phyloP scores from a whole-genome alignment of 1,284 basidiomycete genomes.

The Malassezia furfur region DNA sequence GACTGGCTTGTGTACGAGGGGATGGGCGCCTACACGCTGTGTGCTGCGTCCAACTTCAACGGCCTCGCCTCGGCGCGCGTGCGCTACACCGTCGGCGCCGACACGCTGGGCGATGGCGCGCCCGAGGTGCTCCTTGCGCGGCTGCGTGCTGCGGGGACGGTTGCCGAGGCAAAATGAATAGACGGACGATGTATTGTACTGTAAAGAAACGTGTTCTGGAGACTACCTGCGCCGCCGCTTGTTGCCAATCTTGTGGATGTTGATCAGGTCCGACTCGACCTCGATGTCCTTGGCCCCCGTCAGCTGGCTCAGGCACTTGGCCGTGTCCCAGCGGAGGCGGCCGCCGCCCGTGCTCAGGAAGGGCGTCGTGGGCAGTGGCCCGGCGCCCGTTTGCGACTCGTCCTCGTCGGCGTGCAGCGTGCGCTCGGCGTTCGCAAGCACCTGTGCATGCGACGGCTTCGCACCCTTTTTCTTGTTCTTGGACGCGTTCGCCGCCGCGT shows the following conservation, averaged over 20 bases:
- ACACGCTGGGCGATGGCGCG: conserved; percentile 10
- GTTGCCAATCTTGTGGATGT: conserved; percentile 41
- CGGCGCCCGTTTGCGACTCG: conserved; percentile 21
- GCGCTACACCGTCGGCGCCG: conserved; percentile 49
- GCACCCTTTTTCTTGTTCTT: conserved; percentile 19
- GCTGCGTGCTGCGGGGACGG: neutral
- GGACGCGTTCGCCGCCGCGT: neutral
- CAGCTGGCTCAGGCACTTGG: conserved; percentile 41
- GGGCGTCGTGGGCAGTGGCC: conserved; percentile 22
- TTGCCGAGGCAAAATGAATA: neutral
- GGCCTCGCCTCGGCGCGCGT: conserved; percentile 52
- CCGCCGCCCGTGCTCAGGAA: conserved; percentile 32
- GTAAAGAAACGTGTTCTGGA: neutral
- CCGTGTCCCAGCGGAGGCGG: conserved; percentile 40
- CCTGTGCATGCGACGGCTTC: conserved; percentile 15
- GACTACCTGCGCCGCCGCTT: conserved; percentile 30
- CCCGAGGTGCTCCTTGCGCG: conserved; percentile 6
- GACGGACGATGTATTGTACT: neutral
- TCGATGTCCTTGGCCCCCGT: conserved; percentile 46
- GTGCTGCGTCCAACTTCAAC: conserved; percentile 79
- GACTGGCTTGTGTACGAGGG: conserved; percentile 85
- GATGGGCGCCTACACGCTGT: conserved; percentile 89
- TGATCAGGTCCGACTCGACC: conserved; percentile 45
- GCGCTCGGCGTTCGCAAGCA: conserved; percentile 10
- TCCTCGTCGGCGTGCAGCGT: conserved; percentile 26